Evolutionary conservation across 208 protist species (phyloP), one percentile per base, ranked within the genome.

Genomic region (Acanthamoeba lugdunensis): DNA sequence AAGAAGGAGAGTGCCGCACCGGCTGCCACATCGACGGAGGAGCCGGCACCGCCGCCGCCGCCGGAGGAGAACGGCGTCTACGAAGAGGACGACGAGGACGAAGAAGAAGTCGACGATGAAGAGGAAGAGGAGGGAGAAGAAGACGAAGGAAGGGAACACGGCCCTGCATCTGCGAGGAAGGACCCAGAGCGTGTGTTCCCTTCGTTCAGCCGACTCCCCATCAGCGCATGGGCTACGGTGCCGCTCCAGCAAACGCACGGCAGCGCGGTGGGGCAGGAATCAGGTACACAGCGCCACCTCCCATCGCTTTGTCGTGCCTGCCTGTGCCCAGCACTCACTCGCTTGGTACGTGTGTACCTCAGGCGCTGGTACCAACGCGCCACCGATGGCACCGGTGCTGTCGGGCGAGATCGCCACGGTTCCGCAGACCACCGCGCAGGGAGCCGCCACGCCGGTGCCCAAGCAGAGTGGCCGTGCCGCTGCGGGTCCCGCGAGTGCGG

Each of bases 61-160:
- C 63, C 63, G 63, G n/a, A 71, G 65, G 28, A 28, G 18, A 71
- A 37, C 28, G 65, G 23, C 28, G 65, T 28, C 65, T 37, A 71
- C 28, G 65, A 71, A 18, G 65, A 28, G 8, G n/a, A 28, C 65
- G 65, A 28, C 5, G n/a, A 28, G 8, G 65, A 71, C 1, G 65
- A 71, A n/a, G 28, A 37, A 7, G 65, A 37, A 6, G 65, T 14
- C 8, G 65, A 14, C 28, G 23, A 71, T 21, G 65, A 71, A 25
- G 65, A 71, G 14, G 65, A 71, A 16, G 75, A 84, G 73, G 73
- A 50, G 48, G 45, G 52, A 54, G 75, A 25, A 25, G 75, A 84
- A 4, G 75, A 84, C 8, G 75, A 84, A 4, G 75, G 52, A 56
- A 25, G 48, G 6, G 75, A 54, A 30, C 33, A 30, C 21, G 37